phyloP scores from a whole-genome alignment of 805 yeast species.

The Tetrapisispora iriomotensis region DNA sequence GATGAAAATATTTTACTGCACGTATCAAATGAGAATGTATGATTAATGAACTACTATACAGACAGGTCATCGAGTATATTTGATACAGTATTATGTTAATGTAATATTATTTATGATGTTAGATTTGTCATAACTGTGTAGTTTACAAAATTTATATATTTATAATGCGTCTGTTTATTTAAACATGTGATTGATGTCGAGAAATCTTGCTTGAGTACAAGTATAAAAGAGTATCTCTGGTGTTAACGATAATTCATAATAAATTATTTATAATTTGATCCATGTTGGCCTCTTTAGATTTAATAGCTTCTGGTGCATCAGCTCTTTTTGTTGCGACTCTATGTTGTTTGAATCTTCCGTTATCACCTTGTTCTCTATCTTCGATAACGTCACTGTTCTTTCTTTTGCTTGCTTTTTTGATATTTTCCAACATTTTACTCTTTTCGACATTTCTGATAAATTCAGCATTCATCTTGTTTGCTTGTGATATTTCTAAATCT shows the following conservation, averaged over 20 bases:
- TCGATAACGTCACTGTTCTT: constrained; percentile 16
- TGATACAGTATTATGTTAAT: too few relatives aligned
- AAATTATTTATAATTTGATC: constrained; percentile 43
- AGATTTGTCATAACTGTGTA: too few relatives aligned
- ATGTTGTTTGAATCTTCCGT: constrained; percentile 64
- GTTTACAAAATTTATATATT: neutral
- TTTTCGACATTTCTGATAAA: constrained; percentile 78
- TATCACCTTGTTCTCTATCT: constrained; percentile 29
- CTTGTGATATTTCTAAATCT: constrained; percentile 82
- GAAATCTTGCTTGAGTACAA: neutral
- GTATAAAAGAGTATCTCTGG: too few relatives aligned
- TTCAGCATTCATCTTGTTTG: constrained; percentile 74
- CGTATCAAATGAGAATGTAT: too few relatives aligned
- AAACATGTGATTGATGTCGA: too few relatives aligned
- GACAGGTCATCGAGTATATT: too few relatives aligned
- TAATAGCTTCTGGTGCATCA: constrained; percentile 40
- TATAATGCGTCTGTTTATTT: too few relatives aligned
- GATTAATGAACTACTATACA: too few relatives aligned
- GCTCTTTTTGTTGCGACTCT: constrained; percentile 58
- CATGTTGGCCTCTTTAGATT: constrained; percentile 33
- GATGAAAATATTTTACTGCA: too few relatives aligned
- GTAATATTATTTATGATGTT: too few relatives aligned
- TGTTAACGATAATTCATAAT: constrained; percentile 28
- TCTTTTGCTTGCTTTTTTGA: constrained; percentile 32
- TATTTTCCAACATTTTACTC: constrained; percentile 68